Percentiles rank a stretch among this genome's conserved stretches.
Evolutionary conservation across 2,329 filamentous ascomycete genomes (phyloP).

Genomic region (Bipolaris victoriae): DNA sequence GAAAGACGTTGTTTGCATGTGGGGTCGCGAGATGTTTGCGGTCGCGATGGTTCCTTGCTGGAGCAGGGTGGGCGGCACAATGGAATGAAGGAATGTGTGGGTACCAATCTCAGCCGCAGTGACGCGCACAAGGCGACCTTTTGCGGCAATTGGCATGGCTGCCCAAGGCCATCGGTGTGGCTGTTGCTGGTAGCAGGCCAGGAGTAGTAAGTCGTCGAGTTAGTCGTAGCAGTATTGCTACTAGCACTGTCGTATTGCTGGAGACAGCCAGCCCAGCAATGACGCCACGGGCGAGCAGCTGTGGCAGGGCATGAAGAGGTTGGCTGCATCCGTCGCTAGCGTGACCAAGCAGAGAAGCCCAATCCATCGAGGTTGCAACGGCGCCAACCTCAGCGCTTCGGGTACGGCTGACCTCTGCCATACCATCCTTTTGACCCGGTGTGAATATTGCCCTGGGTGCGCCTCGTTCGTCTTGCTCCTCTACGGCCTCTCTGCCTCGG

Average conservation of each 20-base stretch:
- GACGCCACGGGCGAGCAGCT: no score
- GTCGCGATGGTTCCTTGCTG: neutral
- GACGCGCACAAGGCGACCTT: constrained; percentile 7
- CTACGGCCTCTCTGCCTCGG: neutral
- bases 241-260: no score
- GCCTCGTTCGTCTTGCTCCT: neutral
- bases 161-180: neutral
- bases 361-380: constrained; percentile 19
- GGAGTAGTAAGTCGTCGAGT: neutral
- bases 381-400: constrained; percentile 16
- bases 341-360: constrained; percentile 14
- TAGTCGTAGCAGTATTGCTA: no score
- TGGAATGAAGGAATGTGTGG: constrained; percentile 2
- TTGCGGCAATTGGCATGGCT: neutral
- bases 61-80: neutral
- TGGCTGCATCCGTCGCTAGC: constrained; percentile 14
- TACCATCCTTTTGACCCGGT: constrained; percentile 10
- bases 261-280: no score
- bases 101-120: constrained; percentile 1
- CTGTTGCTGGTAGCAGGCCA: neutral
- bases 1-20: neutral
- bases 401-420: constrained; percentile 7
- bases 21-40: neutral
- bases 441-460: constrained; percentile 4
- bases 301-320: constrained; percentile 6